These are phyloP conservation scores for Venustampulla echinocandica DNA, from an alignment of 495 filamentous ascomycete genomes.

Conservation along the genomic window DNA sequence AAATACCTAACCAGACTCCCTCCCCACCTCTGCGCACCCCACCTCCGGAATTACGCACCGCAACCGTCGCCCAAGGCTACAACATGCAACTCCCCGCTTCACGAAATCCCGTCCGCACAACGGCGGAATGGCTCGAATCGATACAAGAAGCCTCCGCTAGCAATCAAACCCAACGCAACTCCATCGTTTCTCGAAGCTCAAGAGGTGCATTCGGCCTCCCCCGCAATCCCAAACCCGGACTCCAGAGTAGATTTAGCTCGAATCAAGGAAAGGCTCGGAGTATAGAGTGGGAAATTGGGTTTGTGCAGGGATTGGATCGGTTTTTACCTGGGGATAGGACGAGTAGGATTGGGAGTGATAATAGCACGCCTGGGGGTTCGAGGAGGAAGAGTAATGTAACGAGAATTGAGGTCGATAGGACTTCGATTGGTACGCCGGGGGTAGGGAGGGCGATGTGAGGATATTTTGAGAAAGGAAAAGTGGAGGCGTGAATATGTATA, in stretches of 20 bases:
- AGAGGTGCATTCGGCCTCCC: neutral
- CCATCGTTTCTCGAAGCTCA: neutral
- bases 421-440: conserved; percentile 3
- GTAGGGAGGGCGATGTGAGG: conserved; percentile 18
- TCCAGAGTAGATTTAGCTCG: too few species aligned
- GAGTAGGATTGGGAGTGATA: conserved; percentile 5
- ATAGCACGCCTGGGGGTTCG: neutral
- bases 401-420: conserved; percentile 1
- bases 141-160: neutral
- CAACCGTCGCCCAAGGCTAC: neutral
- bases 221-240: neutral
- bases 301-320: neutral
- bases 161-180: neutral
- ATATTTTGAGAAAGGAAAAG: neutral
- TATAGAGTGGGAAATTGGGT: neutral
- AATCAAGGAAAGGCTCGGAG: too few species aligned
- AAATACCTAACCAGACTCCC: conserved; percentile 4
- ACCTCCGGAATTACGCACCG: neutral
- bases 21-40: conserved; percentile 6
- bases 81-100: conserved; percentile 13
- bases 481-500: neutral
- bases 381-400: conserved; percentile 1
- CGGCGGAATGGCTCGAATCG: conserved; percentile 20
- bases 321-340: neutral
- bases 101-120: conserved; percentile 6